Evolutionary conservation across 768 basidiomycete species (phyloP), one percentile per base, ranked within the genome.

Genomic region (Lactifluus volemus): DNA sequence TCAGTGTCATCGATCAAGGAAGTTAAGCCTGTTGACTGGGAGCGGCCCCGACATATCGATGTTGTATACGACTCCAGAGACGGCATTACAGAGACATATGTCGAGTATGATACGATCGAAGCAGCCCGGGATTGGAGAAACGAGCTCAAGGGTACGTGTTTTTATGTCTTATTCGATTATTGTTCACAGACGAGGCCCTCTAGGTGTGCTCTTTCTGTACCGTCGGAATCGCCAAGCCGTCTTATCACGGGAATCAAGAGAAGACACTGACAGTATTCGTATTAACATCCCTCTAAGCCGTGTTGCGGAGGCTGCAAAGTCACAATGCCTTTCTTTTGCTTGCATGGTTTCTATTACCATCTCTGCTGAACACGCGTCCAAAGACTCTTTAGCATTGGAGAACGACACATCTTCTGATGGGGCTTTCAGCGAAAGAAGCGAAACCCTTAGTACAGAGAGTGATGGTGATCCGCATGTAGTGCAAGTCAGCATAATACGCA

Each of bases 51-150:
- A 42, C 67, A 70, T 14, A 65, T 84, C n/a, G 68, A 66, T 42
- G 39, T 82, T 10, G 59, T 72, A 7, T 73, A 81, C 39, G 70
- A 74, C 7, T 64, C 68, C 3, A 65, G 67, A 30, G 64, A 67
- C 3, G 70, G 71, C 15, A 59, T 63, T 25, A 57, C 25, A 21
- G 68, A 69, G 45, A 69, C 71, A 55, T 69, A 60, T 55, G 73
- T 74, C 19, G 83, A 83, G 65, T 81, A 83, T 55, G 85, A 84
- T 64, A 86, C 84, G 0, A 74, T 77, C 60, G 84, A 82, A 67
- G 76, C 81, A 12, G 75, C 80, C 10, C 65, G 71, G 34, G 78
- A 77, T 15, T 84, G 82, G 81, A 71, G 76, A 42, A 71, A 74
- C 53, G 82, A 83, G 63, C 32, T 84, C 4, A 69, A 69, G 47